Evolutionary conservation across 495 filamentous ascomycete genomes (phyloP), one percentile per base, ranked within the genome.

Genomic region (Annulohypoxylon nitens): DNA sequence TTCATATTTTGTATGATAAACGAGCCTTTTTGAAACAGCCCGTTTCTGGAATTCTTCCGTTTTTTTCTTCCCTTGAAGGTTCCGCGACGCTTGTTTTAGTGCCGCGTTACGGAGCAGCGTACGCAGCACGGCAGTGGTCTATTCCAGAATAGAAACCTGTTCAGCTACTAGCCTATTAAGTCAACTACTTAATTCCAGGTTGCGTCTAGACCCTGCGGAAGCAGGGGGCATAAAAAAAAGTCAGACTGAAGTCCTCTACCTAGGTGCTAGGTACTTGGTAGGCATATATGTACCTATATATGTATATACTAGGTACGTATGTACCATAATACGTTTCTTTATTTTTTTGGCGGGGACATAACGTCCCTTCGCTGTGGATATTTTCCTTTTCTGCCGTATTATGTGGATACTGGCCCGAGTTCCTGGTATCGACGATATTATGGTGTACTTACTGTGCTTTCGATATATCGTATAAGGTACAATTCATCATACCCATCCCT

Each of bases 381-480:
- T 36, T 63, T 70, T 58, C 45, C 43, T 64, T 59, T 50, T 53
- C 51, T 50, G 54, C 18, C 30, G 11, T 67, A 41, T 34, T 30
- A 16, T 39, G 59, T 69, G 66, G 71, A 63, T 58, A 50, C 61
- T 59, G 34, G 58, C 41, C 71, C 66, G 33, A 66, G 53, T 69
- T 65, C 67, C 58, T 65, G 71, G 71, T 69, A 65, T 51, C 48
- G 33, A 37, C 18, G 16, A 43, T 64, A 53, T 23, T 16, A 45
- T 62, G 14, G 45, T 9, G 59, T 62, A 48, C 50, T 23, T 69
- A 65, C 60, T 50, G 58, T 61, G 47, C 14, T 51, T 8, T 58
- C 12, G 20, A 36, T 58, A 9, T 64, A 53, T 50, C 11, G 11
- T 26, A 20, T 41, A 12, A 57, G 26, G 48, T 61, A 33, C 20